Percentiles rank a stretch among this genome's conserved stretches.
Conservation (phyloP, 495 filamentous ascomycete genomes). For the Penicillium argentinense region DNA sequence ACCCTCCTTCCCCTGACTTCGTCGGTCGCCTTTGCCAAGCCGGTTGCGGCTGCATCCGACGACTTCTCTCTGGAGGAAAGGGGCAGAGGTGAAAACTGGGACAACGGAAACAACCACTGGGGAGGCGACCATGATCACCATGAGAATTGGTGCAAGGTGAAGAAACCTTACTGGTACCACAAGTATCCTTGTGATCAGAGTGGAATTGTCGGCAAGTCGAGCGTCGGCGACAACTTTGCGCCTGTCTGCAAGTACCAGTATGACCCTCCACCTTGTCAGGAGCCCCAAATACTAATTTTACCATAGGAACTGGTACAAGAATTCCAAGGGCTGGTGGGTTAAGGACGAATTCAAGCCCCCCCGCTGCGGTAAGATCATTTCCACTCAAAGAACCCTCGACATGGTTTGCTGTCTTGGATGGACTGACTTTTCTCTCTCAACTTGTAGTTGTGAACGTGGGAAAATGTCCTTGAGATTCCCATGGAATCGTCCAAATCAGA, state of each 20-base stretch:
- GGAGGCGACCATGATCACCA: background rate
- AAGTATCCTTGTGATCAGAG: constrained; percentile 6
- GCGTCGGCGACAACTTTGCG: background rate
- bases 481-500: too few species aligned
- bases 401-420: background rate
- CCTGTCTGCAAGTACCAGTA: constrained; percentile 10
- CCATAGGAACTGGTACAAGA: constrained; percentile 8
- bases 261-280: too few species aligned
- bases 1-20: background rate
- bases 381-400: background rate
- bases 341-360: background rate
- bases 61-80: background rate
- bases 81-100: background rate
- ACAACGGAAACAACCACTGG: background rate
- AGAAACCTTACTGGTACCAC: background rate
- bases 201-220: background rate
- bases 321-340: constrained; percentile 4
- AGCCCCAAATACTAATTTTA: too few species aligned
- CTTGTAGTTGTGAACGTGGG: background rate
- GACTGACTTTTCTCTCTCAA: background rate
- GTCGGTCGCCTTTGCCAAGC: background rate
- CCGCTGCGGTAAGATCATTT: background rate
- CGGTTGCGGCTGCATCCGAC: background rate
- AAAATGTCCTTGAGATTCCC: background rate
- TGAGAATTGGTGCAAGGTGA: background rate